Conservation (phyloP, 169 alveolate genomes). For the Cryptosporidium sp. region DNA sequence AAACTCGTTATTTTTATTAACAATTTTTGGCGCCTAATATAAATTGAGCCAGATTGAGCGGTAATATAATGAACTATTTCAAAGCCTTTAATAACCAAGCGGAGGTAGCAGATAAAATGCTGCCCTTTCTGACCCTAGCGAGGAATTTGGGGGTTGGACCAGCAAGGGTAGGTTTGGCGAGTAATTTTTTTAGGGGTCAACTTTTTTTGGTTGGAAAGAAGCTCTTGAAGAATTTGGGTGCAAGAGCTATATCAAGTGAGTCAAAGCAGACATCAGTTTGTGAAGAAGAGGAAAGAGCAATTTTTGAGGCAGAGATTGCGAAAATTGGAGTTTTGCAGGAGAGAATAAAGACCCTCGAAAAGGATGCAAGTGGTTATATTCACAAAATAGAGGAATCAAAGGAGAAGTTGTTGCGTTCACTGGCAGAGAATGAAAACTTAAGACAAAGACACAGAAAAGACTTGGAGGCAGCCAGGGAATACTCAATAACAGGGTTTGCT, state of each 20-base stretch:
- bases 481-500: slow-evolving; percentile 87
- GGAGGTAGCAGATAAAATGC: background rate
- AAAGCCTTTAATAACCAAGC: background rate
- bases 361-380: slow-evolving; percentile 31
- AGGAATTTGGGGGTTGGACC: background rate
- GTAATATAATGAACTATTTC: background rate
- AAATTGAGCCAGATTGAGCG: background rate
- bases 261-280: background rate
- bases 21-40: background rate
- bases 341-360: slow-evolving; percentile 42
- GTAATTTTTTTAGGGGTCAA: background rate
- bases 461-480: slow-evolving; percentile 78
- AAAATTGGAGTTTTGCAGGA: slow-evolving; percentile 36
- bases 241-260: background rate
- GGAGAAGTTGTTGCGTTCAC: slow-evolving; percentile 66
- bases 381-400: slow-evolving; percentile 55
- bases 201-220: background rate
- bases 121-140: background rate
- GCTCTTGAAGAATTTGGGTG: background rate
- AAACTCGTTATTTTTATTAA: background rate
- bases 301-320: slow-evolving; percentile 2
- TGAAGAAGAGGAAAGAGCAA: slow-evolving; percentile 5
- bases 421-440: slow-evolving; percentile 77
- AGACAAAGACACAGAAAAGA: slow-evolving; percentile 77
- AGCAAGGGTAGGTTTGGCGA: background rate